Conservation (phyloP, 208 protist genomes). For the Trypanosoma vivax region DNA sequence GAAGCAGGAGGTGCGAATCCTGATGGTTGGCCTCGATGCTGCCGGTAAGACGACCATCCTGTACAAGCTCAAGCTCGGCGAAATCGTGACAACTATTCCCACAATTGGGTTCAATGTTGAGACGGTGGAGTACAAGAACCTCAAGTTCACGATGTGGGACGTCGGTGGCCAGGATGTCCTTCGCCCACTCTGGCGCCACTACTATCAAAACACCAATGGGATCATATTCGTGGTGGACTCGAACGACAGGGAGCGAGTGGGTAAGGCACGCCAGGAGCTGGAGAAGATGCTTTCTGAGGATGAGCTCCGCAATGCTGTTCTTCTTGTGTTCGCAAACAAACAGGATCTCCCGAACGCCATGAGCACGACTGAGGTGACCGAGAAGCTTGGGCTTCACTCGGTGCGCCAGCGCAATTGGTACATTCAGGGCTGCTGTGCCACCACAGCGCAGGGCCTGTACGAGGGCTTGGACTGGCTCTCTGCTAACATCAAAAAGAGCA, state of each 20-base stretch:
- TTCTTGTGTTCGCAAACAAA: slow-evolving; percentile 99
- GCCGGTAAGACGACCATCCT: slow-evolving; percentile 98
- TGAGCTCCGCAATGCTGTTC: slow-evolving; percentile 93
- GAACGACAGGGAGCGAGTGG: slow-evolving; percentile 92
- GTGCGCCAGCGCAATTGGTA: slow-evolving; percentile 92
- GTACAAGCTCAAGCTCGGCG: slow-evolving; percentile 97
- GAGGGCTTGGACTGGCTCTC: slow-evolving; percentile 55
- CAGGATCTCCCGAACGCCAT: slow-evolving; percentile 98
- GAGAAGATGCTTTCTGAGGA: slow-evolving; percentile 96
- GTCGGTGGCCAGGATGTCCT: slow-evolving; percentile 96
- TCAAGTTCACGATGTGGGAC: slow-evolving; percentile 96
- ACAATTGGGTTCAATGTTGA: slow-evolving; percentile 98
- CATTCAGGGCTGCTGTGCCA: slow-evolving; percentile 90
- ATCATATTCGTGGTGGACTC: slow-evolving; percentile 98
- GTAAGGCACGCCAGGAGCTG: slow-evolving; percentile 88
- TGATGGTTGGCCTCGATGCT: slow-evolving; percentile 98
- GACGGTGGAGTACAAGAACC: slow-evolving; percentile 96
- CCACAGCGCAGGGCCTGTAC: slow-evolving; percentile 89
- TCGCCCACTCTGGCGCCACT: slow-evolving; percentile 93
- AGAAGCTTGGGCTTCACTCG: slow-evolving; percentile 93
- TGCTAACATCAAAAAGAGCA: slow-evolving; percentile 9
- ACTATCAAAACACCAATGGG: slow-evolving; percentile 96
- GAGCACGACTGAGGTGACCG: slow-evolving; percentile 93
- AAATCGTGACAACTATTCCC: slow-evolving; percentile 95
- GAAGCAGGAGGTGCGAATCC: slow-evolving; percentile 95